Evolutionary conservation across 1,139 yeast genomes (phyloP).

Genomic region (Taiozyma onychis): DNA sequence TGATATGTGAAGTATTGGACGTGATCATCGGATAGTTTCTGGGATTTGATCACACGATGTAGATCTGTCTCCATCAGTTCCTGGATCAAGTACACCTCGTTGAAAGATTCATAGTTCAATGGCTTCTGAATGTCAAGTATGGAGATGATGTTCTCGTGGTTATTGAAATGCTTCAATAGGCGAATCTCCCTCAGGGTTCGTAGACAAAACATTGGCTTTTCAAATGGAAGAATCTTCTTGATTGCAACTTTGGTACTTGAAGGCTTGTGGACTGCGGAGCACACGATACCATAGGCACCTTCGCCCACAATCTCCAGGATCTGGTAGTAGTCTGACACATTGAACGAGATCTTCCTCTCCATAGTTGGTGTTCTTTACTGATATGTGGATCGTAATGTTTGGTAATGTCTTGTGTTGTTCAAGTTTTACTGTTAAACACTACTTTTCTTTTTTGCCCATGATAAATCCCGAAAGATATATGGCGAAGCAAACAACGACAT

Average conservation of each 20-base stretch:
- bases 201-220: slow-evolving; percentile 84
- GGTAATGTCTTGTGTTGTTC: too few relatives aligned
- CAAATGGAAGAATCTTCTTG: slow-evolving; percentile 92
- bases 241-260: slow-evolving; percentile 89
- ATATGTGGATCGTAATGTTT: neutral
- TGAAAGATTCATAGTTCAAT: slow-evolving; percentile 61
- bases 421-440: too few relatives aligned
- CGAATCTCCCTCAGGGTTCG: slow-evolving; percentile 88
- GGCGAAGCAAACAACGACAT: too few relatives aligned
- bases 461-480: too few relatives aligned
- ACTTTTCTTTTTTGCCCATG: too few relatives aligned
- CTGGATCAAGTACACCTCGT: slow-evolving; percentile 87
- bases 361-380: neutral
- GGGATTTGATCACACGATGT: slow-evolving; percentile 86
- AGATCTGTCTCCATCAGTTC: slow-evolving; percentile 96
- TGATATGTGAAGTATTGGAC: slow-evolving; percentile 92
- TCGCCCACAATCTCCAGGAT: slow-evolving; percentile 84
- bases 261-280: slow-evolving; percentile 87
- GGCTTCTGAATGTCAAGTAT: slow-evolving; percentile 92
- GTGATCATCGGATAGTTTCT: slow-evolving; percentile 82
- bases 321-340: slow-evolving; percentile 78
- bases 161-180: slow-evolving; percentile 70
- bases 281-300: slow-evolving; percentile 98
- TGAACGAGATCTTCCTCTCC: slow-evolving; percentile 57
- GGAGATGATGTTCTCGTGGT: slow-evolving; percentile 88